These are phyloP conservation scores for Fomitiporia mediterranea DNA, from an alignment of 1,284 basidiomycete species.

Conservation along the genomic window DNA sequence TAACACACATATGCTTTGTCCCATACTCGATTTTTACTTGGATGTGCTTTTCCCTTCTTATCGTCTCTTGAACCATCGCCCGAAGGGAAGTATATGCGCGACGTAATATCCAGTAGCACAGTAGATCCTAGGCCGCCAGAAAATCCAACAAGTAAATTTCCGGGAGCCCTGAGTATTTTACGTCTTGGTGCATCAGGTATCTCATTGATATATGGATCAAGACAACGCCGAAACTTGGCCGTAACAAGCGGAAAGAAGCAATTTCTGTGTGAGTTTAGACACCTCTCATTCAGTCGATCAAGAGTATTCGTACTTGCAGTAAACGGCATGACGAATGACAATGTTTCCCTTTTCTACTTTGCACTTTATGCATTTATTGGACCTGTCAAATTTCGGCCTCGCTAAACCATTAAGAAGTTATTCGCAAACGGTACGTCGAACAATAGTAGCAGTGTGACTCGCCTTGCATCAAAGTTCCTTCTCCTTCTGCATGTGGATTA, in stretches of 20 bases:
- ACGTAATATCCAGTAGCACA: constrained; percentile 63
- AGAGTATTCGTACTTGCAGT: constrained; percentile 61
- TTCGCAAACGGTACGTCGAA: not conserved
- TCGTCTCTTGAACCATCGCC: constrained; percentile 24
- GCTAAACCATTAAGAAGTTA: constrained; percentile 34
- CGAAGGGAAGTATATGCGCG: constrained; percentile 53
- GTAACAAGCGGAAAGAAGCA: constrained; percentile 63
- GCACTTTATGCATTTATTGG: constrained; percentile 64
- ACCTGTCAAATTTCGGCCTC: constrained; percentile 59
- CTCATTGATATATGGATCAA: constrained; percentile 62
- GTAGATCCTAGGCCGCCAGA: constrained; percentile 75
- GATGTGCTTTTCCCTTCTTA: constrained; percentile 61
- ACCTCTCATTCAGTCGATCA: not conserved
- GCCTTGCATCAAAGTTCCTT: constrained; percentile 22
- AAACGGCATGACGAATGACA: constrained; percentile 72
- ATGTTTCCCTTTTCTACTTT: constrained; percentile 59
- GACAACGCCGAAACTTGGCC: constrained; percentile 56
- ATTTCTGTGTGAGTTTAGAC: constrained; percentile 38
- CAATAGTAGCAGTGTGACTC: constrained; percentile 11
- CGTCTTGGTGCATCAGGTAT: constrained; percentile 44
- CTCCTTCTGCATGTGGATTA: constrained; percentile 16
- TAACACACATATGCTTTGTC: constrained; percentile 57
- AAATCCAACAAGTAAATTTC: constrained; percentile 60
- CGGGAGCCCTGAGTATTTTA: constrained; percentile 56
- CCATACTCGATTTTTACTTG: constrained; percentile 61